Evolutionary conservation across 1,284 basidiomycete species (phyloP).

Genomic region (Caloboletus firmus): DNA sequence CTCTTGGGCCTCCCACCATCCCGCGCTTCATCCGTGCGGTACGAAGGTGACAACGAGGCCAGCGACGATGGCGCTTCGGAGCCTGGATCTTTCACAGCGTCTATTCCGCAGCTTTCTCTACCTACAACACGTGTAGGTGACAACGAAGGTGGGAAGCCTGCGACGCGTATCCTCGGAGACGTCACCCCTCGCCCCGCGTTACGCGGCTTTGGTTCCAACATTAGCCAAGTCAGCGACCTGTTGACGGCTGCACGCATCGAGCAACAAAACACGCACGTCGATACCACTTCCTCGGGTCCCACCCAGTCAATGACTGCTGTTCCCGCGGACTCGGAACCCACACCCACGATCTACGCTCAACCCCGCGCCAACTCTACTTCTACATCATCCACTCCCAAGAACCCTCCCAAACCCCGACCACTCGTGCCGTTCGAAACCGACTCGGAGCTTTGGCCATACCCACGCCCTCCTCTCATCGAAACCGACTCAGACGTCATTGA

Average conservation of each 20-base stretch:
- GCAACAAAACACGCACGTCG: conserved; percentile 17
- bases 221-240: conserved; percentile 34
- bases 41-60: conserved; percentile 65
- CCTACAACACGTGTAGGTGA: conserved; percentile 12
- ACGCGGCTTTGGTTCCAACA: conserved; percentile 40
- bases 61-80: conserved; percentile 45
- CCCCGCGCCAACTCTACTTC: neutral
- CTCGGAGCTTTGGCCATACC: conserved; percentile 67
- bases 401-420: conserved; percentile 25
- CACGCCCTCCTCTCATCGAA: conserved; percentile 43
- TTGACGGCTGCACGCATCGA: conserved; percentile 29
- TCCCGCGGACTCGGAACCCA: conserved; percentile 5
- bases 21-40: conserved; percentile 53
- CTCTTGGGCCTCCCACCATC: conserved; percentile 54
- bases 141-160: conserved; percentile 18
- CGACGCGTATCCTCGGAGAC: conserved; percentile 41
- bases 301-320: neutral
- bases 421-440: conserved; percentile 60
- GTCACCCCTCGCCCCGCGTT: conserved; percentile 49
- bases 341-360: conserved; percentile 22
- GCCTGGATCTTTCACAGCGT: conserved; percentile 43
- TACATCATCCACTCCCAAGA: conserved; percentile 13
- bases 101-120: conserved; percentile 33
- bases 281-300: conserved; percentile 2
- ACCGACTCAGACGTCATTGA: conserved; percentile 59